Percentiles rank a stretch among this genome's conserved stretches.
phyloP scores from a whole-genome alignment of 116 monocot species.

The Papilionanthe hybrid region DNA sequence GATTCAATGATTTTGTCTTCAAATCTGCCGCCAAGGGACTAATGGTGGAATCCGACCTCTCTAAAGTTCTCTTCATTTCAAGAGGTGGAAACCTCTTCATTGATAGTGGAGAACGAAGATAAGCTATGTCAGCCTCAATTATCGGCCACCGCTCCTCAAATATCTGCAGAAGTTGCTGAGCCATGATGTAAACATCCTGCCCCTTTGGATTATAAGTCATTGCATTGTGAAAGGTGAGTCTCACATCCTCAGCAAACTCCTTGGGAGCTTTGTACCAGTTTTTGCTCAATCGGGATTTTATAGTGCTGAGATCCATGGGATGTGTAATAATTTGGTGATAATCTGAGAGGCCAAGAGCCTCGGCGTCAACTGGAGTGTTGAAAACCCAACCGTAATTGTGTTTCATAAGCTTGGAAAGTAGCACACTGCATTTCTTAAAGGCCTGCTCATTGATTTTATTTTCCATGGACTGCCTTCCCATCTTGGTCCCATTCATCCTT shows the following conservation, averaged over 20 bases:
- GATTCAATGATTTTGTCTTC: constrained; percentile 18
- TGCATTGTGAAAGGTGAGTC: constrained; percentile 49
- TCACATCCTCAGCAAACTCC: constrained; percentile 51
- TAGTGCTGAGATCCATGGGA: constrained; percentile 57
- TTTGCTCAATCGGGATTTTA: constrained; percentile 29
- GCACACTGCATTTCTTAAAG: constrained; percentile 21
- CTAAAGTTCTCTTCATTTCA: constrained; percentile 22
- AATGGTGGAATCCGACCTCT: constrained; percentile 23
- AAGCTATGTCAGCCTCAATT: constrained; percentile 32
- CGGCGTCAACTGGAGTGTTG: constrained; percentile 40
- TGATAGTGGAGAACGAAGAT: constrained; percentile 13
- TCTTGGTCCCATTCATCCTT: background rate
- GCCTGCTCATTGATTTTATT: constrained; percentile 13
- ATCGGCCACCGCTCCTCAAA: constrained; percentile 46
- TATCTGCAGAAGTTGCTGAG: constrained; percentile 31
- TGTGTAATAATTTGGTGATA: constrained; percentile 39
- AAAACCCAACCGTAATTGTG: constrained; percentile 52
- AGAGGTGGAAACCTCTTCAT: constrained; percentile 10
- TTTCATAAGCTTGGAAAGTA: constrained; percentile 38
- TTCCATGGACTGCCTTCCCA: background rate
- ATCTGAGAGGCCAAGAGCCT: constrained; percentile 37
- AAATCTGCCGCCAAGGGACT: constrained; percentile 13
- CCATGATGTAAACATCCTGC: constrained; percentile 54
- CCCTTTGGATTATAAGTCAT: constrained; percentile 54
- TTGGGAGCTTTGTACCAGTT: constrained; percentile 32